Conservation (phyloP, 768 basidiomycete species). For the Agaricus subrufescens region DNA sequence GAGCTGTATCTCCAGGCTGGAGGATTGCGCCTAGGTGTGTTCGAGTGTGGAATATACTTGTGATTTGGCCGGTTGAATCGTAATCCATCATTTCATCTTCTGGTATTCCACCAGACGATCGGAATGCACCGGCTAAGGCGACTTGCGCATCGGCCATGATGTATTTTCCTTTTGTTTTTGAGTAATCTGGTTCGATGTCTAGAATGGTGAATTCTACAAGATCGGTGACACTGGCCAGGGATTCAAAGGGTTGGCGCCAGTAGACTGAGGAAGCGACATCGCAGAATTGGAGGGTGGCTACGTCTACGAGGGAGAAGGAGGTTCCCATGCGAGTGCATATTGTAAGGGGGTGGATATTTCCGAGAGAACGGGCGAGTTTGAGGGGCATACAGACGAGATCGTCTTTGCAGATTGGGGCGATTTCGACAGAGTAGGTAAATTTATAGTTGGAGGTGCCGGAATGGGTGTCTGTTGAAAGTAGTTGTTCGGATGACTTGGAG, state of each 20-base stretch:
- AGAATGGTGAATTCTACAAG: conserved; percentile 93
- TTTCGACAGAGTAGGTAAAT: conserved; percentile 96
- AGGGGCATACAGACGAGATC: conserved; percentile 88
- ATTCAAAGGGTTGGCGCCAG: conserved; percentile 89
- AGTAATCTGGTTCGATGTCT: conserved; percentile 81
- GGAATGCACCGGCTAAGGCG: conserved; percentile 76
- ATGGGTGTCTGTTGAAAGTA: conserved; percentile 91
- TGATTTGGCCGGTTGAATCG: conserved; percentile 52
- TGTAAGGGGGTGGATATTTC: conserved; percentile 86
- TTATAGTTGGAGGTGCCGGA: conserved; percentile 93
- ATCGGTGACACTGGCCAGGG: conserved; percentile 78
- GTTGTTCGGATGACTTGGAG: conserved; percentile 90
- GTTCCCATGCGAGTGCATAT: conserved; percentile 91
- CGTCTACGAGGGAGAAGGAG: conserved; percentile 88
- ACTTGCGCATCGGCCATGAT: conserved; percentile 84
- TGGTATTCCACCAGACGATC: conserved; percentile 38
- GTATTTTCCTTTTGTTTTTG: conserved; percentile 62
- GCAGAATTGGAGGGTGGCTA: conserved; percentile 75
- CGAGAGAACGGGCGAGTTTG: conserved; percentile 75
- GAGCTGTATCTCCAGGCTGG: conserved; percentile 90
- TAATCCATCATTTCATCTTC: conserved; percentile 60
- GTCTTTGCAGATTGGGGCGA: conserved; percentile 95
- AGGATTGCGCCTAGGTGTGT: conserved; percentile 90
- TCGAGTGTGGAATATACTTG: conserved; percentile 90
- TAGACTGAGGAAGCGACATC: conserved; percentile 77